A percentile compares a stretch with the other conserved stretches of the same genome.
Conservation (phyloP, 164 flowering plant genomes). For the Vitis amurensis region DNA sequence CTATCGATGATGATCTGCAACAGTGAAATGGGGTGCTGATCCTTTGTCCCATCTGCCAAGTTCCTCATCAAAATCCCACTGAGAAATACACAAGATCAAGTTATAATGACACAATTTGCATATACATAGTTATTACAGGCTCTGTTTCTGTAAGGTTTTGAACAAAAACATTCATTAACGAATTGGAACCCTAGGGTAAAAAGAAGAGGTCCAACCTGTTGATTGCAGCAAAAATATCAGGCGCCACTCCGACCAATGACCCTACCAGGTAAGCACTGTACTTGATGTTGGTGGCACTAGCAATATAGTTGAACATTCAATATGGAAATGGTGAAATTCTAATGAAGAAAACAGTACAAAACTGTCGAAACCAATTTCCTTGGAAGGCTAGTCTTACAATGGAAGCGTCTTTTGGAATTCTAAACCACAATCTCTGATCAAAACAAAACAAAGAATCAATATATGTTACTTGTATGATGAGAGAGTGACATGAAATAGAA, state of each 20-base stretch:
- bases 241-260: slow-evolving; percentile 16
- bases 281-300: slow-evolving; percentile 10
- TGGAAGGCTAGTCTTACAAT: slow-evolving; percentile 9
- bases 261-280: slow-evolving; percentile 14
- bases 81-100: slow-evolving; percentile 1
- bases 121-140: neutral
- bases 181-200: neutral
- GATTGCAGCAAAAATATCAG: slow-evolving; percentile 15
- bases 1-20: neutral
- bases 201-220: slow-evolving; percentile 10
- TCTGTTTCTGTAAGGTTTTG: too few relatives aligned
- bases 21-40: slow-evolving; percentile 3
- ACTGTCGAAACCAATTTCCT: slow-evolving; percentile 24
- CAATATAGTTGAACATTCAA: slow-evolving; percentile 13
- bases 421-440: slow-evolving; percentile 12
- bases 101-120: neutral
- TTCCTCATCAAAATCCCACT: slow-evolving; percentile 18
- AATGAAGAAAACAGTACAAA: slow-evolving; percentile 14
- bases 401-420: slow-evolving; percentile 16
- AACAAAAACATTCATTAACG: neutral
- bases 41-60: slow-evolving; percentile 13
- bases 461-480: too few relatives aligned
- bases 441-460: too few relatives aligned
- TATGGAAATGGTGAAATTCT: slow-evolving; percentile 22
- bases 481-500: neutral